phyloP scores from a whole-genome alignment of 306 rosid species.

The Prunus persica region DNA sequence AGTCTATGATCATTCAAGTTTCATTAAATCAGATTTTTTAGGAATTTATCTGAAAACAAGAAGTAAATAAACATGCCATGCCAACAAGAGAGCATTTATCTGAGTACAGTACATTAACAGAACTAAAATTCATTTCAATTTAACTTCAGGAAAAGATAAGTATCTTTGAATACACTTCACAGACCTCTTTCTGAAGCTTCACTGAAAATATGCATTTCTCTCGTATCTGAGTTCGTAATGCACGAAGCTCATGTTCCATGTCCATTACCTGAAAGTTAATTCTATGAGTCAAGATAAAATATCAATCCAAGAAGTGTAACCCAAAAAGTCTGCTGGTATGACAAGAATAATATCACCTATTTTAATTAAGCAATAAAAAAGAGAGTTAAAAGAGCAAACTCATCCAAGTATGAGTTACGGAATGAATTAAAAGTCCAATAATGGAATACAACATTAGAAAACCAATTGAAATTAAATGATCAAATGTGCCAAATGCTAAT shows the following conservation, averaged over 20 bases:
- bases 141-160: neutral
- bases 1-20: neutral
- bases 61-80: neutral
- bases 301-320: neutral
- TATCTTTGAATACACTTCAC: constrained; percentile 12
- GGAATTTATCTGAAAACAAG: neutral
- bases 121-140: neutral
- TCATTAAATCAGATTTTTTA: neutral
- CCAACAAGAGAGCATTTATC: neutral
- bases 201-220: constrained; percentile 73
- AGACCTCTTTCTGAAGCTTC: constrained; percentile 91
- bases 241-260: constrained; percentile 90
- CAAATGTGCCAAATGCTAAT: neutral
- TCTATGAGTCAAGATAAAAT: neutral
- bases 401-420: neutral
- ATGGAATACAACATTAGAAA: neutral
- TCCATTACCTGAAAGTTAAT: constrained; percentile 64
- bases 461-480: neutral
- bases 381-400: neutral
- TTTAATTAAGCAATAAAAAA: neutral
- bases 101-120: neutral
- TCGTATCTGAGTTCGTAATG: constrained; percentile 79
- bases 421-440: too few species aligned
- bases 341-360: neutral
- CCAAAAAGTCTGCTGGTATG: neutral